phyloP scores from a whole-genome alignment of 345 rosid species.

The Populus euphratica region DNA sequence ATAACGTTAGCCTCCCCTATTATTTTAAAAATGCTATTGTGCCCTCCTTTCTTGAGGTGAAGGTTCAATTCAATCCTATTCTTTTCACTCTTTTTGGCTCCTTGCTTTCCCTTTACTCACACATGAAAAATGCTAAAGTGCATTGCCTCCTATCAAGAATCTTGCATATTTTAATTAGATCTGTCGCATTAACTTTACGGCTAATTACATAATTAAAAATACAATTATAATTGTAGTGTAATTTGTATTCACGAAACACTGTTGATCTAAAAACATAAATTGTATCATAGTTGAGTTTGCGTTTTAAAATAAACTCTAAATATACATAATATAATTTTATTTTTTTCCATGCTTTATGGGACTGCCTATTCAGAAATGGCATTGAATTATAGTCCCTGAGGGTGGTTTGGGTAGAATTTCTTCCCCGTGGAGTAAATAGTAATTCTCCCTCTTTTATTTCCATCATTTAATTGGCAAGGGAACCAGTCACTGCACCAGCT shows the following conservation, averaged over 20 bases:
- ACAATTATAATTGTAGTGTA: rapidly evolving
- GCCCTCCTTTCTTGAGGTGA: neutral
- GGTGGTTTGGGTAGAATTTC: neutral
- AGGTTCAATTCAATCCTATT: neutral
- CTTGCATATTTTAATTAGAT: neutral
- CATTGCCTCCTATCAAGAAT: neutral
- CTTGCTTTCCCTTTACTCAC: conserved; percentile 5
- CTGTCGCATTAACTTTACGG: neutral
- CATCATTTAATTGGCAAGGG: neutral
- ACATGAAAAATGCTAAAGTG: neutral
- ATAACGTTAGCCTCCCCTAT: neutral
- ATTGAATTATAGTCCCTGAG: too few species aligned
- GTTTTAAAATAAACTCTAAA: neutral
- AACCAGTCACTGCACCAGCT: neutral
- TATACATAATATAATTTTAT: neutral
- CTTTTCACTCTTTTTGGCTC: neutral
- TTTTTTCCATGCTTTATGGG: too few species aligned
- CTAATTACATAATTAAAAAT: too few species aligned
- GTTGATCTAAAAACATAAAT: too few species aligned
- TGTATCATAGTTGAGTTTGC: too few species aligned
- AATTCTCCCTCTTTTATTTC: neutral
- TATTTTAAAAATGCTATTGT: neutral
- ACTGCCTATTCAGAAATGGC: neutral
- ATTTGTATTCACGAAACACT: too few species aligned
- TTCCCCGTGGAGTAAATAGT: neutral